These are phyloP conservation scores for Carex pumila DNA, from an alignment of 176 grass and related monocot species.

Conservation along the genomic window DNA sequence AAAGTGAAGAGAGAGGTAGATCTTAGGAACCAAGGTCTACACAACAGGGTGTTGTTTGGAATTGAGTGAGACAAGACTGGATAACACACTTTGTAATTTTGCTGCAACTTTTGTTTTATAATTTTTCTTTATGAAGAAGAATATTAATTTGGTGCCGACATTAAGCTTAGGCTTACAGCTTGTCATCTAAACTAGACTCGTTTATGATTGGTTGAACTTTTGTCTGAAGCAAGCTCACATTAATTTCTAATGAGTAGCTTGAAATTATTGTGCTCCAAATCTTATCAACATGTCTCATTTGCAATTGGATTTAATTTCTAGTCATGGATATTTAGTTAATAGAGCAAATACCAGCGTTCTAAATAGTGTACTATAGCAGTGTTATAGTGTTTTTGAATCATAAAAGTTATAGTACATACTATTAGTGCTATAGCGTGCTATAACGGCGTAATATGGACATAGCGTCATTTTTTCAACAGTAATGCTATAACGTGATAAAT, in stretches of 20 bases:
- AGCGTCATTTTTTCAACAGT: too few species aligned
- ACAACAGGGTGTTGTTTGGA: not conserved
- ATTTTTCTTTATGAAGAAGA: not conserved
- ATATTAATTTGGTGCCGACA: not conserved
- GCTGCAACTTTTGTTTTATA: not conserved
- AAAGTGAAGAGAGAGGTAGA: not conserved
- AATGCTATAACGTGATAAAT: too few species aligned
- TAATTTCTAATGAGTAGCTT: not conserved
- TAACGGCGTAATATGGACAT: too few species aligned
- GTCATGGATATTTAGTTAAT: not conserved
- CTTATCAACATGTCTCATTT: not conserved
- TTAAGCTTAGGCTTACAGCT: not conserved
- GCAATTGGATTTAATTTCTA: not conserved
- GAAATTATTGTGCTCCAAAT: too few species aligned
- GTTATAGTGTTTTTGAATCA: too few species aligned
- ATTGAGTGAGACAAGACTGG: slow-evolving; percentile 13
- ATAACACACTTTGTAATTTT: slow-evolving; percentile 2
- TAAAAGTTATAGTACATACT: too few species aligned
- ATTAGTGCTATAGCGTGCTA: too few species aligned
- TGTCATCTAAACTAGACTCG: not conserved
- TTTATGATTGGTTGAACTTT: not conserved
- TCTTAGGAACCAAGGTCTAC: slow-evolving; percentile 21
- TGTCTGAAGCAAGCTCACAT: not conserved
- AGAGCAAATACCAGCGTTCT: not conserved
- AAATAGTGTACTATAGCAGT: too few species aligned